Conservation (phyloP, 2,329 filamentous ascomycete species). For the Talaromyces sp. region DNA sequence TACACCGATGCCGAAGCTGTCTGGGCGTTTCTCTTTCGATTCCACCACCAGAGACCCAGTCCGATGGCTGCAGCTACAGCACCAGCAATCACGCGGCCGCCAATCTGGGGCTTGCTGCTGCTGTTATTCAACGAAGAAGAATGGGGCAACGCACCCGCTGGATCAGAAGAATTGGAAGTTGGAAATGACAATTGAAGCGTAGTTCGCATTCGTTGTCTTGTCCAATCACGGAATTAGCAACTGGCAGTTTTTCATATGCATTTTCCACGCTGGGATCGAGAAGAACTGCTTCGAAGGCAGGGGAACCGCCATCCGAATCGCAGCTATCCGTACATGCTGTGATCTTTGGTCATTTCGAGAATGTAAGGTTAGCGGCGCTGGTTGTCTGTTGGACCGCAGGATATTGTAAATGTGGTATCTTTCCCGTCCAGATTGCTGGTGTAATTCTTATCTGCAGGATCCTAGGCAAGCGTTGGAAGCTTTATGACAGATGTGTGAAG, state of each 20-base stretch:
- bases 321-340: conserved; percentile 9
- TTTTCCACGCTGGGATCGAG: conserved; percentile 8
- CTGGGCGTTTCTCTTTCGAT: neutral
- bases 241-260: conserved; percentile 12
- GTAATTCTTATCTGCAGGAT: conserved; percentile 5
- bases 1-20: neutral
- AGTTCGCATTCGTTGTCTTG: neutral
- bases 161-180: neutral
- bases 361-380: conserved; percentile 9
- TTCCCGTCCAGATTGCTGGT: neutral
- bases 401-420: neutral
- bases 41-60: conserved; percentile 6
- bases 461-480: neutral
- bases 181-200: neutral
- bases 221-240: conserved; percentile 2
- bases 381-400: conserved; percentile 4
- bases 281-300: conserved; percentile 2
- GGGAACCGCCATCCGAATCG: neutral
- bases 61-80: neutral
- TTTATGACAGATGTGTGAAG: conserved; percentile 5
- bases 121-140: neutral
- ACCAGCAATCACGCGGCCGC: conserved; percentile 5
- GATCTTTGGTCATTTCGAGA: conserved; percentile 1
- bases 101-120: conserved; percentile 11
- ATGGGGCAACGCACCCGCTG: neutral